These are phyloP conservation scores for Leccinellum rugosiceps DNA, from an alignment of 768 basidiomycete genomes.

Conservation along the genomic window DNA sequence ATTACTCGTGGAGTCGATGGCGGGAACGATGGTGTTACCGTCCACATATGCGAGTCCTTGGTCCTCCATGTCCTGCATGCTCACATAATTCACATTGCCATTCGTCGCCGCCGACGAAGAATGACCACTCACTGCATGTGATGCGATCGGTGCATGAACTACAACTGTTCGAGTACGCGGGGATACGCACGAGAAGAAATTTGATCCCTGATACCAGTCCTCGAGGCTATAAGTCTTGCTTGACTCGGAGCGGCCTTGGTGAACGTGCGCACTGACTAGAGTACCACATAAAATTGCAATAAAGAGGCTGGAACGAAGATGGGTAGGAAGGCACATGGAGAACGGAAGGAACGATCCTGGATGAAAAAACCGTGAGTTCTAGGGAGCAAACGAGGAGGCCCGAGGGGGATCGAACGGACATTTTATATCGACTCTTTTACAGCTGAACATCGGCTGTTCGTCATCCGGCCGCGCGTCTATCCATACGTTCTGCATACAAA, in stretches of 20 bases:
- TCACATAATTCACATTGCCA: constrained; percentile 63
- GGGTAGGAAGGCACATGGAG: not conserved
- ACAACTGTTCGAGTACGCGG: not conserved
- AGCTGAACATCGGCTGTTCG: no score
- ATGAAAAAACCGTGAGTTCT: not conserved
- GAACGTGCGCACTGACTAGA: constrained; percentile 23
- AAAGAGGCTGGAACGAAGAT: constrained; percentile 26
- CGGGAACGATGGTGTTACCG: constrained; percentile 52
- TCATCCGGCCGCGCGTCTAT: no score
- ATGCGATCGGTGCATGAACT: not conserved
- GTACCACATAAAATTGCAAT: constrained; percentile 27
- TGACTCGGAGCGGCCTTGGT: not conserved
- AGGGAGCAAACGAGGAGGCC: not conserved
- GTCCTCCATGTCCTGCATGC: constrained; percentile 40
- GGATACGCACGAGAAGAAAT: constrained; percentile 52
- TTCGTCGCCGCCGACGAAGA: constrained; percentile 56
- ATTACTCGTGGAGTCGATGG: constrained; percentile 53
- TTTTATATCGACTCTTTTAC: constrained; percentile 9
- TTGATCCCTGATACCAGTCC: constrained; percentile 40
- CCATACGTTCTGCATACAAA: no score
- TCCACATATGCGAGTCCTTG: constrained; percentile 61
- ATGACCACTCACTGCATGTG: constrained; percentile 61
- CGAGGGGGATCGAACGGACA: not conserved
- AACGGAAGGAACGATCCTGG: not conserved
- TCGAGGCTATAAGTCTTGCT: constrained; percentile 31